Evolutionary conservation across 495 filamentous ascomycete genomes (phyloP), one percentile per base, ranked within the genome.

Genomic region (Pyrenopolyporus hunteri): DNA sequence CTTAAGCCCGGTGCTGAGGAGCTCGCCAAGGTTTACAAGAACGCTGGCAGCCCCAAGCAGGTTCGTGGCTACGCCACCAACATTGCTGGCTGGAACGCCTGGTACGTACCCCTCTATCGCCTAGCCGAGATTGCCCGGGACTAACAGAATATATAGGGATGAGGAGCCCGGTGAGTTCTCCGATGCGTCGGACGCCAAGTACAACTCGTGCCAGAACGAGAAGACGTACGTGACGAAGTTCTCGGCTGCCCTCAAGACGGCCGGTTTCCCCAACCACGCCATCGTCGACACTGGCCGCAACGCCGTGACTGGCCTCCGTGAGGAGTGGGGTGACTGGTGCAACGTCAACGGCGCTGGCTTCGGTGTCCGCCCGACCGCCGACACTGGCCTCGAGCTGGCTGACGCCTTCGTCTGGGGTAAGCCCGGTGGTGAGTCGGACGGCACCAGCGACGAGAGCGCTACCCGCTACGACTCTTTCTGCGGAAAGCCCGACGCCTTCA

Each of bases 331-430:
- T 69, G 82, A 93, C 80, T 94, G 90, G 89, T 92, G 89, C 82
- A 93, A 93, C 71, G 83, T 89, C 67, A 83, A 83, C 58, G 85
- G 82, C 62, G 85, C 89, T 44, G 89, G 89, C 26, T 92, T 92
- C 71, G 89, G 90, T 73, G 78, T 81, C 39, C 86, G 86, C 53
- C 86, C 86, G 0, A 87, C 85, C 3, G 78, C 84, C 29, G 68
- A 81, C 57, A 90, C 88, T 6, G 85, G 85, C 50, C 67, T 81
- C 70, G 67, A 77, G 19, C 80, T 89, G 22, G 79, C 82, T 47
- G 89, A 92, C 72, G 87, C 89, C 39, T 91, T 92, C 75, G 88
- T 91, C 72, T 92, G 89, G 90, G 77, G 89, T 65, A 92, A 92
- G 84, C 89, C 89, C 49, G 90, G 90, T 67, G 90, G 89, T 64